Base-by-base conservation (phyloP, 2,329 filamentous ascomycete species). In the Xylariaceae sp. region DNA sequence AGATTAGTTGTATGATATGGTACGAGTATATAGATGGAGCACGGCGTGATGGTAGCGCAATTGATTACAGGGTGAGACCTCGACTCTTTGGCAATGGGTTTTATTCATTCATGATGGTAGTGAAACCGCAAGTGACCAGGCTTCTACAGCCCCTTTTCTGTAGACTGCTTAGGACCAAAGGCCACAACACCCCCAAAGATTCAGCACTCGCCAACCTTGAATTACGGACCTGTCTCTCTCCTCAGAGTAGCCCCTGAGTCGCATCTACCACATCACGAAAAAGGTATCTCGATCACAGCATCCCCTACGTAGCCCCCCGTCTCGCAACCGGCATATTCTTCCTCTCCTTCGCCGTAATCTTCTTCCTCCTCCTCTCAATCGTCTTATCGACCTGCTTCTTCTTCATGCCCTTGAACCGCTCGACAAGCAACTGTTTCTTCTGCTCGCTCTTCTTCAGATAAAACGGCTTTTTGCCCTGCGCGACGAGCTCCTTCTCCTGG, bases 391-490 rank as follows among this genome's bases (percentile, higher is more conserved):
- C 83, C 75, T 97, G 87, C 73, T 87, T 88, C 72, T 88, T 88
- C 75, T 90, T 94, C 88, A 97, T 88, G 61, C 84, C 83, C 68
- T 87, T 83, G 75, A 89, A 97, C 72, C 88, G 85, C 68, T 94
- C 87, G 70, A 89, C 79, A 63, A 97, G 78, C 58, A 92, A 80
- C 74, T 88, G 80, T 80, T 93, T 91, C 86, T 94, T 96, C 79
- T 94, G 84, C 76, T 97, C 93, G 70, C 87, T 86, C 78, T 87
- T 88, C 84, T 99, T 99, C 69, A 97, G 78, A 75, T 90, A 97
- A 77, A 92, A 99, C 0, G 94, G 93, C 72, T 83, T 85, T 84
- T 97, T 97, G 62, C 94, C 94, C 77, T 95, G 84, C 68, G 86
- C 86, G 55, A 97, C 86, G 62, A 89, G 77, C 73, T 92, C 88